These are phyloP conservation scores for Colletotrichum brevisporum DNA, from an alignment of 2,329 filamentous ascomycete genomes.

Conservation along the genomic window DNA sequence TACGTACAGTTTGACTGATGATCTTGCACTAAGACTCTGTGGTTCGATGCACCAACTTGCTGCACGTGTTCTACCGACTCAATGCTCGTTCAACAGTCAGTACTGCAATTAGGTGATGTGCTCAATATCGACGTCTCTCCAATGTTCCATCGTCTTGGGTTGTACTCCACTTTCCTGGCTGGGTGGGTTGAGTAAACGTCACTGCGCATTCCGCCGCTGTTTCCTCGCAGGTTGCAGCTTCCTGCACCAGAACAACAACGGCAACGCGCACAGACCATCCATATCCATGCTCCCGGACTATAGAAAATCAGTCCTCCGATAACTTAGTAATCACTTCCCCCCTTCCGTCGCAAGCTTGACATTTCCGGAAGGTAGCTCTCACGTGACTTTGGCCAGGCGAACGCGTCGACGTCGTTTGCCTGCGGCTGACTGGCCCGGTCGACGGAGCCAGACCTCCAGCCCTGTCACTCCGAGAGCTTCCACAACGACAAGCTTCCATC, in stretches of 20 bases:
- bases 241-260: not conserved
- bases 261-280: constrained; percentile 19
- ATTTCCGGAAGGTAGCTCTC: constrained; percentile 13
- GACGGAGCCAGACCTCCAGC: constrained; percentile 38
- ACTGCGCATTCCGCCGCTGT: constrained; percentile 27
- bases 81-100: not conserved
- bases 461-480: constrained; percentile 40
- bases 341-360: constrained; percentile 7
- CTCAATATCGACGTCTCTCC: constrained; percentile 13
- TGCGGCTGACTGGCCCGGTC: constrained; percentile 37
- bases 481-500: constrained; percentile 42
- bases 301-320: constrained; percentile 5
- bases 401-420: constrained; percentile 44
- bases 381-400: constrained; percentile 28
- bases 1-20: not conserved
- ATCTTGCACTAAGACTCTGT: not conserved
- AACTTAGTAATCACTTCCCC: not conserved
- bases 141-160: constrained; percentile 24
- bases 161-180: constrained; percentile 35
- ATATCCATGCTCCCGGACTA: not conserved
- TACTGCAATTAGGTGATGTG: not conserved
- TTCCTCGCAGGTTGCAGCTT: constrained; percentile 1
- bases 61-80: not conserved
- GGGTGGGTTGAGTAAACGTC: constrained; percentile 29
- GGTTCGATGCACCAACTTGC: constrained; percentile 5